Base-by-base conservation (phyloP, 495 filamentous ascomycete species). In the Penicillium pulvis region DNA sequence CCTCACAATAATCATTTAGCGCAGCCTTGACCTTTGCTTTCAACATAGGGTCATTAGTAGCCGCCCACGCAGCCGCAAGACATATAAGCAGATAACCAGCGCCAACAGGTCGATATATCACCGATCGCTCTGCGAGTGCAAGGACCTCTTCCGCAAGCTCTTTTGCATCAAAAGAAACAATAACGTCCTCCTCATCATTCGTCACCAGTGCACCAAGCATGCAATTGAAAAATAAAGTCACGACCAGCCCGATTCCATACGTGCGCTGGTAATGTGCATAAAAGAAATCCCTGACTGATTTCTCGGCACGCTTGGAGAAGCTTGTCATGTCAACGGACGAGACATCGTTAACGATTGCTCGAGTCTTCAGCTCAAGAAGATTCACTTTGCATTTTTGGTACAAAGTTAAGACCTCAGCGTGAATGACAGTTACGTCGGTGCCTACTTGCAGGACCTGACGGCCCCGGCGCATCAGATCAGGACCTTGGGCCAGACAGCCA, bases 221-320 rank as follows among this genome's bases (percentile, higher is more conserved):
- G 44, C 68, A 70, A 30, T 79, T 78, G 41, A 77, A 67, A 26
- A 74, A 63, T 1, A 71, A 53, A 0, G 61, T 61, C n/a, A 73
- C 66, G 2, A 63, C 60, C 0, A 79, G 52, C 5, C 61, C 71
- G 8, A 78, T 53, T 0, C 65, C 72, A 53, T 77, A 73, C 8
- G 63, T 64, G 16, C 76, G 71, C 30, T 72, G 65, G 54, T 67
- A 68, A 48, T 74, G 67, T 3, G 71, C 70, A 23, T 65, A 64
- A 10, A 72, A 17, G 9, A 65, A 52, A 23, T 45, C 41, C 17
- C 49, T 3, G 3, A 61, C 30, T 14, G 49, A 56, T 7, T 44
- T 39, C 10, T 36, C 24, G 9, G 47, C 8, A 12, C 45, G 23
- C 44, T 51, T 19, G 39, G 51, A 11, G 23, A 23, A 4, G 36